Evolutionary conservation across 805 yeast genomes (phyloP).

Genomic region (Wickerhamomyces chaumierensis): DNA sequence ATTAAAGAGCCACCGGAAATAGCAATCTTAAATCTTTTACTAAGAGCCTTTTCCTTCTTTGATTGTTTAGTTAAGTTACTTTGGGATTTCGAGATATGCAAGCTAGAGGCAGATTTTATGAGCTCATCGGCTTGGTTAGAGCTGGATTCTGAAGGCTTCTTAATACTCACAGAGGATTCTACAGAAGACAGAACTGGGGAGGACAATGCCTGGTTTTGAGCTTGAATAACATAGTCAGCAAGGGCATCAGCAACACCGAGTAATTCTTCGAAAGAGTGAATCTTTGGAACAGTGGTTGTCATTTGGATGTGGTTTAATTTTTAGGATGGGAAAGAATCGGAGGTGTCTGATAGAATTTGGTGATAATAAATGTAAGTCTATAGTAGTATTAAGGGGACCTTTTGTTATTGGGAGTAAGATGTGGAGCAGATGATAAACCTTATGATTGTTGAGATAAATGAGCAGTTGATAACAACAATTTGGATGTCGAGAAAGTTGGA

Average conservation of each 20-base stretch:
- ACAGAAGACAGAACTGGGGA: background rate
- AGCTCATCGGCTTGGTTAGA: background rate
- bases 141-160: background rate
- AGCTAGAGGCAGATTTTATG: constrained; percentile 4
- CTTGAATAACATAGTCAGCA: constrained; percentile 85
- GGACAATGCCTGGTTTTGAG: constrained; percentile 51
- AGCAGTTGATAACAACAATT: too few relatives aligned
- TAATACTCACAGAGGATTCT: background rate
- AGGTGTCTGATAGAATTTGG: too few relatives aligned
- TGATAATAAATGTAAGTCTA: too few relatives aligned
- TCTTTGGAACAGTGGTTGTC: constrained; percentile 91
- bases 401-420: too few relatives aligned
- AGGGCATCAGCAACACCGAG: constrained; percentile 92
- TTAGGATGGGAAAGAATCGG: too few relatives aligned
- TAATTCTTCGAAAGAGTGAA: constrained; percentile 86
- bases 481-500: too few relatives aligned
- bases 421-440: too few relatives aligned
- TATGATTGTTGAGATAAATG: too few relatives aligned
- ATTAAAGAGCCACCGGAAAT: constrained; percentile 89
- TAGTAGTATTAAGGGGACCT: too few relatives aligned
- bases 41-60: constrained; percentile 22
- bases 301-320: too few relatives aligned
- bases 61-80: constrained; percentile 7
- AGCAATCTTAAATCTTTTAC: constrained; percentile 78
- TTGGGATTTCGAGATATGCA: constrained; percentile 5